phyloP scores from a whole-genome alignment of 176 grass and related monocot species.

The Saccharum spontaneum region DNA sequence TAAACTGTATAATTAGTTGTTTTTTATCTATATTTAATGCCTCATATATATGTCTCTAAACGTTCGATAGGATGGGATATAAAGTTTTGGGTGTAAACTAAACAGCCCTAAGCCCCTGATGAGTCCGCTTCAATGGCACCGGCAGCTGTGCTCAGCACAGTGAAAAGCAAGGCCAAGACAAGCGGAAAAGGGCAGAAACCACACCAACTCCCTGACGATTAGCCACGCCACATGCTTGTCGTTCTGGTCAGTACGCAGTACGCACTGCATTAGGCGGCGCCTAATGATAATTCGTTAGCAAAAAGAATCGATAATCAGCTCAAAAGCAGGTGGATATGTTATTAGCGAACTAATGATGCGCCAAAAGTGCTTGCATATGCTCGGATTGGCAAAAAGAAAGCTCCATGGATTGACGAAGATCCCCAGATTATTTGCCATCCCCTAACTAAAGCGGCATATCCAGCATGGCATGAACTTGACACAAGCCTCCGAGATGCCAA shows the following conservation, averaged over 20 bases:
- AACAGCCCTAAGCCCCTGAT: no score
- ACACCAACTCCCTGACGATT: neutral
- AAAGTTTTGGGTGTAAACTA: no score
- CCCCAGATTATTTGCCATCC: neutral
- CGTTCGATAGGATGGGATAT: no score
- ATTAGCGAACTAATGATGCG: neutral
- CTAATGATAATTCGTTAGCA: neutral
- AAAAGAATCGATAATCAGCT: neutral
- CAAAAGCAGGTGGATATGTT: neutral
- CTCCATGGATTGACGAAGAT: constrained; percentile 8
- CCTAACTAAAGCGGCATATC: neutral
- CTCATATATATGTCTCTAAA: no score
- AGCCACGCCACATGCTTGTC: neutral
- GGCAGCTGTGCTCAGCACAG: neutral
- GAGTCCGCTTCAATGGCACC: no score
- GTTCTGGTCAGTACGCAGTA: neutral
- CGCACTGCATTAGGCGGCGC: neutral
- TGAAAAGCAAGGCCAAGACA: neutral
- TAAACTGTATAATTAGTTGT: no score
- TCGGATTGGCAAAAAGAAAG: neutral
- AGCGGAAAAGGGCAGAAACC: neutral
- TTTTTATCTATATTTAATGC: no score
- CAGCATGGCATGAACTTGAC: neutral
- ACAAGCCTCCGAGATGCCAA: constrained; percentile 10
- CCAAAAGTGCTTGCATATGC: constrained; percentile 23